A percentile compares a stretch with the other conserved stretches of the same genome.
Evolutionary conservation across 371 early-diverging fungal species (phyloP).

Genomic region (Saksenaea vasiformis): DNA sequence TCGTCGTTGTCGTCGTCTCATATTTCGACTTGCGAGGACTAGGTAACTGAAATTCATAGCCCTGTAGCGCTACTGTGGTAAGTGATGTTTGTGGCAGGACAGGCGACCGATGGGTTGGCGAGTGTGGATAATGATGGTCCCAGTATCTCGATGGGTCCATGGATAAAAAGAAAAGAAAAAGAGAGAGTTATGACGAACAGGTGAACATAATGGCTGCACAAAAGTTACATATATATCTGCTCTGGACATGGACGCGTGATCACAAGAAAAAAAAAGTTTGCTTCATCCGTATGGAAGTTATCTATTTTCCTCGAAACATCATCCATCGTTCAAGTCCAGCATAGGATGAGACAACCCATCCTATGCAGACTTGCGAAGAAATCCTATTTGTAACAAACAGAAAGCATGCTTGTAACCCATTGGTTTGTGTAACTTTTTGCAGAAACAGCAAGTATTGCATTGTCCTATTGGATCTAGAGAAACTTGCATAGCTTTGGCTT

Average conservation of each 20-base stretch:
- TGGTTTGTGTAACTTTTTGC: too few species aligned
- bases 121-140: constrained; percentile 17
- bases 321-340: too few species aligned
- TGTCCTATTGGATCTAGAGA: too few species aligned
- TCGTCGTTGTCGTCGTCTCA: not conserved
- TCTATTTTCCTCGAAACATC: too few species aligned
- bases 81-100: constrained; percentile 9
- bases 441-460: too few species aligned
- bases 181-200: not conserved
- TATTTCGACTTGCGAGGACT: not conserved
- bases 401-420: too few species aligned
- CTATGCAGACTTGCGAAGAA: too few species aligned
- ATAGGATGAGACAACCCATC: too few species aligned
- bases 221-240: not conserved
- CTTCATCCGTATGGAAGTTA: too few species aligned
- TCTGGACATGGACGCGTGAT: not conserved
- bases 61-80: not conserved
- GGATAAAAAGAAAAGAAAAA: not conserved
- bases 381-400: too few species aligned
- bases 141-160: constrained; percentile 3
- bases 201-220: not conserved
- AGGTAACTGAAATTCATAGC: not conserved
- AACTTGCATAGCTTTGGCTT: too few species aligned
- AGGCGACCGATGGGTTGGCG: constrained; percentile 26
- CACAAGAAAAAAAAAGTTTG: not conserved